These are phyloP conservation scores for Sideroxylon spinosum DNA, from an alignment of 179 eudicot species.

Conservation along the genomic window DNA sequence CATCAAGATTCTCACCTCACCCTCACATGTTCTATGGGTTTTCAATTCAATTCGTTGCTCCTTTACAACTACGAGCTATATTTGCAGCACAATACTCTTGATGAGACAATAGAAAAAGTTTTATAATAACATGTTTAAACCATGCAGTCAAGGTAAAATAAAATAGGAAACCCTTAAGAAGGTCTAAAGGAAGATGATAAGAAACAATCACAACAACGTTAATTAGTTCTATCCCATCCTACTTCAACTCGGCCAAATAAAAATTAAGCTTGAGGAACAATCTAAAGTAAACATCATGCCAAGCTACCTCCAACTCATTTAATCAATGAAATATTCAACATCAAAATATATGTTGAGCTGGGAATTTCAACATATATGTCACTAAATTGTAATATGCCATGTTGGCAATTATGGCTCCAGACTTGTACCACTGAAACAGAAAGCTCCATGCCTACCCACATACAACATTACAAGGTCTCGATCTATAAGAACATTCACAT, in stretches of 20 bases:
- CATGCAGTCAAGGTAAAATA: too few species aligned
- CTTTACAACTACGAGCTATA: too few species aligned
- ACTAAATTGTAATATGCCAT: neutral
- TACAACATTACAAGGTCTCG: neutral
- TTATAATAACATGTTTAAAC: too few species aligned
- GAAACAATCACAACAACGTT: neutral
- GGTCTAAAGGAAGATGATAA: neutral
- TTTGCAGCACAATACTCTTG: too few species aligned
- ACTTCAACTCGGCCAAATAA: conserved; percentile 10
- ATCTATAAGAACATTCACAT: neutral
- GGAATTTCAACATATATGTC: conserved; percentile 1
- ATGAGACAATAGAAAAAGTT: too few species aligned
- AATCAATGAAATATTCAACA: neutral
- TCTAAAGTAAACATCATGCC: neutral
- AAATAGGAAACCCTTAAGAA: too few species aligned
- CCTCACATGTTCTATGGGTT: too few species aligned
- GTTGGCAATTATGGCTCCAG: neutral
- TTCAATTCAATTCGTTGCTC: too few species aligned
- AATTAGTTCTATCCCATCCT: conserved; percentile 8
- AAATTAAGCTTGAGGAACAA: conserved; percentile 1
- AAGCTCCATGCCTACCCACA: neutral
- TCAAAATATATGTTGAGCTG: neutral
- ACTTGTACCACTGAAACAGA: neutral
- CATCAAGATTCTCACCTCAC: too few species aligned
- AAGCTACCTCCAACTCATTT: neutral